Evolutionary conservation across 208 protist genomes (phyloP).

Genomic region (Trypanosoma conorhini): DNA sequence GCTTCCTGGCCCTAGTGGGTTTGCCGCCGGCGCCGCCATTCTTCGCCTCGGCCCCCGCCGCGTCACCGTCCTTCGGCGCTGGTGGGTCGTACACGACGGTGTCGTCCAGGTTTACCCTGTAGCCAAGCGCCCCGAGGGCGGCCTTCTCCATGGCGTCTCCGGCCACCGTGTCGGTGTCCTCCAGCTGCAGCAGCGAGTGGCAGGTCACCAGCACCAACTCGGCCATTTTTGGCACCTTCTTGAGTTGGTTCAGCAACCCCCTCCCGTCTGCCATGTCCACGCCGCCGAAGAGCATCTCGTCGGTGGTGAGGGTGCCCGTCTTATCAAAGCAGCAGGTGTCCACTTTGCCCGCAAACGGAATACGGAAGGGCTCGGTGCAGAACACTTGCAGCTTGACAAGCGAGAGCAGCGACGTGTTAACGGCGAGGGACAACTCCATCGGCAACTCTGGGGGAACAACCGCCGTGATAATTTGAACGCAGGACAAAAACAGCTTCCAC

Average conservation of each 20-base stretch:
- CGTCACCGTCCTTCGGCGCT: slow-evolving; percentile 15
- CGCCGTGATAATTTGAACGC: slow-evolving; percentile 98
- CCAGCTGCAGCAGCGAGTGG: slow-evolving; percentile 88
- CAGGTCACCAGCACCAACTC: slow-evolving; percentile 89
- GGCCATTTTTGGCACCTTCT: slow-evolving; percentile 61
- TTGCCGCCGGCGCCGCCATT: neutral
- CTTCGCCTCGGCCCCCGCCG: neutral
- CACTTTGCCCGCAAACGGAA: slow-evolving; percentile 99
- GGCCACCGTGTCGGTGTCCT: slow-evolving; percentile 77
- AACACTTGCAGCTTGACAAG: slow-evolving; percentile 93
- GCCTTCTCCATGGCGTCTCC: slow-evolving; percentile 98
- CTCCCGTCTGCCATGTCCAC: slow-evolving; percentile 92
- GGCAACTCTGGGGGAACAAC: slow-evolving; percentile 99
- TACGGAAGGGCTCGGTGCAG: slow-evolving; percentile 99
- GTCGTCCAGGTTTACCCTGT: slow-evolving; percentile 72
- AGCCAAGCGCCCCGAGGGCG: slow-evolving; percentile 87
- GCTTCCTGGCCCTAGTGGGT: slow-evolving; percentile 10
- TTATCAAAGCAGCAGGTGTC: slow-evolving; percentile 99
- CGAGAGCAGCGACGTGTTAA: slow-evolving; percentile 97
- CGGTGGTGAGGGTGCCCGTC: slow-evolving; percentile 99
- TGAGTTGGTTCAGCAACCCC: slow-evolving; percentile 75
- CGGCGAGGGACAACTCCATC: slow-evolving; percentile 98
- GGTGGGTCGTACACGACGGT: slow-evolving; percentile 72
- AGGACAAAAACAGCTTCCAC: slow-evolving; percentile 98
- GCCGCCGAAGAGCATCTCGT: slow-evolving; percentile 94